phyloP scores from a whole-genome alignment of 2,329 filamentous ascomycete species.

The Eurotiales sp. region DNA sequence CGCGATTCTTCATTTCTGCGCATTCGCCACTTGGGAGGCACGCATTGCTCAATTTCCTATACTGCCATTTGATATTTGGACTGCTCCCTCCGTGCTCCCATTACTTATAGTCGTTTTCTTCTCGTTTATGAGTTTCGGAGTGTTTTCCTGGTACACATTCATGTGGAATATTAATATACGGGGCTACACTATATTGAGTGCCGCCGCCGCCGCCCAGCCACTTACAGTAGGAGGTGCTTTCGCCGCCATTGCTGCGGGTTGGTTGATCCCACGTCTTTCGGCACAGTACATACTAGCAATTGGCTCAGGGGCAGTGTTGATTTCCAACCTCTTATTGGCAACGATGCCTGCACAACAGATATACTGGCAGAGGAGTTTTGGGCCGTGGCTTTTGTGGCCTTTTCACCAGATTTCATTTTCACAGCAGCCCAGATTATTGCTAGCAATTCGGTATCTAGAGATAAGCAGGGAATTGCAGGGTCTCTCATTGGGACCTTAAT shows the following conservation, averaged over 20 bases:
- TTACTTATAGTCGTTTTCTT: conserved; percentile 45
- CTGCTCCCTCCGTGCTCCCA: conserved; percentile 42
- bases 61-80: conserved; percentile 46
- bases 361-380: conserved; percentile 45
- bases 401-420: conserved; percentile 50
- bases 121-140: conserved; percentile 48
- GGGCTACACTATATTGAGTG: no score
- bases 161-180: no score
- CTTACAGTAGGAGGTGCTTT: no score
- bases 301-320: conserved; percentile 32
- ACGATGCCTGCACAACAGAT: conserved; percentile 46
- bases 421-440: conserved; percentile 53
- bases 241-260: conserved; percentile 41
- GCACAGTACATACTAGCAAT: conserved; percentile 49
- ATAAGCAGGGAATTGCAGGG: conserved; percentile 51
- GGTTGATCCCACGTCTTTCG: conserved; percentile 44
- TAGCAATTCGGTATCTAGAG: conserved; percentile 47
- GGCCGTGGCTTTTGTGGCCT: conserved; percentile 30
- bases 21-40: conserved; percentile 42
- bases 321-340: conserved; percentile 35
- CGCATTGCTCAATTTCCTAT: conserved; percentile 40
- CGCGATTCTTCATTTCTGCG: conserved; percentile 31
- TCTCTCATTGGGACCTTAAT: conserved; percentile 47
- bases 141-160: conserved; percentile 48
- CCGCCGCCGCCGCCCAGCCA: no score